Evolutionary conservation across 345 rosid genomes (phyloP).

Genomic region (Dipteronia dyeriana): DNA sequence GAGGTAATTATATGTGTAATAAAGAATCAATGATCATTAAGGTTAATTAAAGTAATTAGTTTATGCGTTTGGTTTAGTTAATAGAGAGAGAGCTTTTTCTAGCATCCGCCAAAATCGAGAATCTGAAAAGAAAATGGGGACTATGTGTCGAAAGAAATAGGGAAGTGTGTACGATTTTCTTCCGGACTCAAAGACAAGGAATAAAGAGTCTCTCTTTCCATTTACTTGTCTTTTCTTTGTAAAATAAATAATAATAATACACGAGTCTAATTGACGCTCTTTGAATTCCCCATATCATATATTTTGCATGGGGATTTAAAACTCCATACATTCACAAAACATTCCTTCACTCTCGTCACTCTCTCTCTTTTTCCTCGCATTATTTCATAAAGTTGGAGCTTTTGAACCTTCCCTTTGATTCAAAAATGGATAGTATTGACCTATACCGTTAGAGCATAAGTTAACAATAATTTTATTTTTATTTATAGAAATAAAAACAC

Average conservation of each 20-base stretch:
- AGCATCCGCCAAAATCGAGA: slow-evolving; percentile 37
- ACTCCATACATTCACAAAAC: too few relatives aligned
- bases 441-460: too few relatives aligned
- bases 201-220: slow-evolving; percentile 39
- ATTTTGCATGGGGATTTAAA: slow-evolving; percentile 46
- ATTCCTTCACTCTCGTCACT: slow-evolving; percentile 21
- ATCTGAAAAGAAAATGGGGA: slow-evolving; percentile 40
- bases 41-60: background rate
- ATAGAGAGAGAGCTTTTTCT: slow-evolving; percentile 7
- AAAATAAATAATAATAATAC: background rate
- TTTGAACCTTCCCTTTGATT: slow-evolving; percentile 27
- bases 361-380: slow-evolving; percentile 31
- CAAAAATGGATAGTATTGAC: too few relatives aligned
- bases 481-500: too few relatives aligned
- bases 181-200: slow-evolving; percentile 43
- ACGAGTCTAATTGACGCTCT: slow-evolving; percentile 21
- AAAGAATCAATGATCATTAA: background rate
- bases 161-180: slow-evolving; percentile 59
- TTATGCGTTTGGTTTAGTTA: slow-evolving; percentile 19
- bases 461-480: too few relatives aligned
- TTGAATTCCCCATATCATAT: slow-evolving; percentile 5
- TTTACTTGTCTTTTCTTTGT: background rate
- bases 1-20: too few relatives aligned
- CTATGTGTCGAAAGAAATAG: slow-evolving; percentile 45
- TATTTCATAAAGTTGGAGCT: slow-evolving; percentile 49